These are phyloP conservation scores for Wickerhamomyces mucosus DNA, from an alignment of 805 yeast species.

Conservation along the genomic window DNA sequence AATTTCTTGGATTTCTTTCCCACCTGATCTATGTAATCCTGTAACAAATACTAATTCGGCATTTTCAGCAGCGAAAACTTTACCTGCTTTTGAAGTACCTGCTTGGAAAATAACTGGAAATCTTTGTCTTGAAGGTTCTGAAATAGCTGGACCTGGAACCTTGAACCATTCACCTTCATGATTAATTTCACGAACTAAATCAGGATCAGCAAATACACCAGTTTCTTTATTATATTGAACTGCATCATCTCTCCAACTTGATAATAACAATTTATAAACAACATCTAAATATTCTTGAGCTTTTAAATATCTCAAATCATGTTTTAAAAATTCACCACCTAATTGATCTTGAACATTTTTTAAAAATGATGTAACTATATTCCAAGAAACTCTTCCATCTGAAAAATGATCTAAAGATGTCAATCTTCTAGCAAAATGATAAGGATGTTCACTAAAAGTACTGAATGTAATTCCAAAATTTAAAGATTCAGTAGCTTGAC, in stretches of 20 bases:
- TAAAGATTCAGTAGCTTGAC: slow-evolving; percentile 27
- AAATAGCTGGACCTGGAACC: slow-evolving; percentile 24
- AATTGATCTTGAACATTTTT: slow-evolving; percentile 28
- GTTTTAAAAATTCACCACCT: slow-evolving; percentile 25
- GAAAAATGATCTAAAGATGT: slow-evolving; percentile 32
- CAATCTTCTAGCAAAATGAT: slow-evolving; percentile 28
- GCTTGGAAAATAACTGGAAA: slow-evolving; percentile 34
- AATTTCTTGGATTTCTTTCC: slow-evolving; percentile 11
- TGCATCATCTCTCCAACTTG: slow-evolving; percentile 31
- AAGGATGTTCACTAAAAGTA: slow-evolving; percentile 32
- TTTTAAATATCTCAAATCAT: slow-evolving; percentile 27
- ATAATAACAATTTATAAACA: slow-evolving; percentile 26
- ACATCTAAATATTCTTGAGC: slow-evolving; percentile 31
- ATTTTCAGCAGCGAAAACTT: slow-evolving; percentile 31
- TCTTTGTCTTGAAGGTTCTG: slow-evolving; percentile 34
- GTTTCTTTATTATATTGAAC: slow-evolving; percentile 10
- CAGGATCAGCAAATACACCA: slow-evolving; percentile 25
- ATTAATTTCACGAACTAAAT: slow-evolving; percentile 26
- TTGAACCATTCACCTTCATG: slow-evolving; percentile 27
- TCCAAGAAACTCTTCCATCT: slow-evolving; percentile 34
- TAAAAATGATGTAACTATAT: slow-evolving; percentile 30
- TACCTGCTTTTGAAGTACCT: slow-evolving; percentile 29
- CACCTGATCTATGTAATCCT: slow-evolving; percentile 18
- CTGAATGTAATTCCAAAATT: slow-evolving; percentile 30
- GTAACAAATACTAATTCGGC: slow-evolving; percentile 31